A percentile compares a stretch with the other conserved stretches of the same genome.
These are phyloP conservation scores for Nakataea oryzae DNA, from an alignment of 2,329 filamentous ascomycete genomes.

Conservation along the genomic window DNA sequence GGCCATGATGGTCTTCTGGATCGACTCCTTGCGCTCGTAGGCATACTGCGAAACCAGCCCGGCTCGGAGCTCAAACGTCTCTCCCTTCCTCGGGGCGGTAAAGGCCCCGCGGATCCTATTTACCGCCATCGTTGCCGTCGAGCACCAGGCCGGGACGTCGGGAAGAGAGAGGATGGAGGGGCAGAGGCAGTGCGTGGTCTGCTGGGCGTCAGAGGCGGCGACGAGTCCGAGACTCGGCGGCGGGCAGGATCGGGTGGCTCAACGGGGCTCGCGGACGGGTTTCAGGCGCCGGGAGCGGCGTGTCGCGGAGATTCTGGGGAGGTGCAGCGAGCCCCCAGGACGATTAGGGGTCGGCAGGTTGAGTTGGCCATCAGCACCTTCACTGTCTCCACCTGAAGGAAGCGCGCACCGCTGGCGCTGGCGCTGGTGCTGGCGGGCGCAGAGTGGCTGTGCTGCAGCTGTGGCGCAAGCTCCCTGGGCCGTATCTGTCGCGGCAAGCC, in stretches of 20 bases:
- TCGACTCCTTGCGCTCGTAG: slow-evolving; percentile 96
- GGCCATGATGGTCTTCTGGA: slow-evolving; percentile 99
- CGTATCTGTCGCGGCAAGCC: not conserved
- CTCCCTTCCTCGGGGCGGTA: slow-evolving; percentile 85
- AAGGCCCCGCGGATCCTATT: slow-evolving; percentile 94
- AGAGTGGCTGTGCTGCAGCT: not conserved
- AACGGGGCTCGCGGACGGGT: not conserved
- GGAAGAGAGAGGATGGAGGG: not conserved
- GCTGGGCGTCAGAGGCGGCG: slow-evolving; percentile 4
- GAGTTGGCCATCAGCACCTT: not conserved
- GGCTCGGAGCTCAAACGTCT: slow-evolving; percentile 94
- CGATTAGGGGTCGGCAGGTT: not conserved
- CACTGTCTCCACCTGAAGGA: not conserved
- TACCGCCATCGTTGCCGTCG: slow-evolving; percentile 48
- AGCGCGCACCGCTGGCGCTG: not conserved
- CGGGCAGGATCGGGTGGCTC: not conserved
- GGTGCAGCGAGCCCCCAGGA: not conserved
- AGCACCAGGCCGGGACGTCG: not conserved
- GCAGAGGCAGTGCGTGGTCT: slow-evolving; percentile 1
- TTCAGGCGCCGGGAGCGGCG: not conserved
- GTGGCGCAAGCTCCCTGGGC: not conserved
- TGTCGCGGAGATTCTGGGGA: not conserved
- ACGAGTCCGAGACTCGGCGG: slow-evolving; percentile 5
- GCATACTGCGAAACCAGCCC: slow-evolving; percentile 98
- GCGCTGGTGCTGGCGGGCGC: not conserved